Conservation (phyloP, 768 basidiomycete genomes). For the Lentinus brumalis region DNA sequence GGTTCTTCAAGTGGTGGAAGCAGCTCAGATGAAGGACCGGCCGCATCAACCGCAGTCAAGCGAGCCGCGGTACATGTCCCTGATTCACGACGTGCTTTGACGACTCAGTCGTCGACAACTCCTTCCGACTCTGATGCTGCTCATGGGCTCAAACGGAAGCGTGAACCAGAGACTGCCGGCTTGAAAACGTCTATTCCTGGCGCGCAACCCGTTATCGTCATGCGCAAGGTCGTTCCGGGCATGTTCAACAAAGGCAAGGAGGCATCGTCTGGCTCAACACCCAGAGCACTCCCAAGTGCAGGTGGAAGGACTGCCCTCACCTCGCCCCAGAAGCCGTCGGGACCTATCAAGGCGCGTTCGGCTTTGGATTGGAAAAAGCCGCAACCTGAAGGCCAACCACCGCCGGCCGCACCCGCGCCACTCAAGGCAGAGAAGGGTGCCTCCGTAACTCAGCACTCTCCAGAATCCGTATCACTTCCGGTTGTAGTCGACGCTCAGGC, state of each 20-base stretch:
- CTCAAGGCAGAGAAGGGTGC: background rate
- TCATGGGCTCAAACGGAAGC: slow-evolving; percentile 32
- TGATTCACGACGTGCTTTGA: background rate
- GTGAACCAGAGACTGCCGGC: slow-evolving; percentile 29
- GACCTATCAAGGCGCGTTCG: slow-evolving; percentile 41
- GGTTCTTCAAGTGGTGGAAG: slow-evolving; percentile 15
- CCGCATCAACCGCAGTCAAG: background rate
- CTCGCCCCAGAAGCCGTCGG: slow-evolving; percentile 18
- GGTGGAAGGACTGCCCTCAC: background rate
- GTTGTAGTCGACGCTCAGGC: background rate
- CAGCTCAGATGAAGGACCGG: slow-evolving; percentile 17
- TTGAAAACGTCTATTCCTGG: slow-evolving; percentile 23
- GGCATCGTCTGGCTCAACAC: background rate
- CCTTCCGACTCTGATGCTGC: background rate
- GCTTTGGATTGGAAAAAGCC: slow-evolving; percentile 39
- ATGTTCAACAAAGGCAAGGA: slow-evolving; percentile 29
- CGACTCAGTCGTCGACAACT: background rate
- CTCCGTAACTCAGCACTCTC: background rate
- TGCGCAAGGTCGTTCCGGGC: slow-evolving; percentile 40
- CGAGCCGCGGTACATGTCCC: background rate
- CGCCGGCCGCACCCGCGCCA: background rate
- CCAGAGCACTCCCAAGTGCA: background rate
- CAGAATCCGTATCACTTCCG: background rate
- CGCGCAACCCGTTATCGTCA: slow-evolving; percentile 31
- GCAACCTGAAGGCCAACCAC: slow-evolving; percentile 8